phyloP scores from a whole-genome alignment of 106 monocot genomes.

The Platanthera zijinensis region DNA sequence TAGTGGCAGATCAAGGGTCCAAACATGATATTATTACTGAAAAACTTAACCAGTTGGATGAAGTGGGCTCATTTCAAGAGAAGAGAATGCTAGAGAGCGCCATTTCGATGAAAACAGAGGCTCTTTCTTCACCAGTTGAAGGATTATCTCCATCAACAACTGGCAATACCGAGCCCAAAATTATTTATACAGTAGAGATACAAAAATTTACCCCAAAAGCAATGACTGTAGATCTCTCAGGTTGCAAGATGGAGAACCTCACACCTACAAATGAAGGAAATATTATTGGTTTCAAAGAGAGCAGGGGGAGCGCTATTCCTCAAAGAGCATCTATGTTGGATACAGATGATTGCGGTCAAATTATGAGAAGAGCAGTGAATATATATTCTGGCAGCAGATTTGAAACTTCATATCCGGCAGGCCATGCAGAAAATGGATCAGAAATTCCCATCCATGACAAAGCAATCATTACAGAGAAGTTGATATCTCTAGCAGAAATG shows the following conservation, averaged over 20 bases:
- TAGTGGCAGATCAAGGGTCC: background rate
- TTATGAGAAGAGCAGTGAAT: background rate
- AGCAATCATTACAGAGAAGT: constrained; percentile 30
- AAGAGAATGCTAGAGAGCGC: constrained; percentile 18
- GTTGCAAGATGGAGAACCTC: constrained; percentile 3
- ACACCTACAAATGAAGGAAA: constrained; percentile 6
- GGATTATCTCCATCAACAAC: constrained; percentile 16
- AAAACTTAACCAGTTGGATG: constrained; percentile 26
- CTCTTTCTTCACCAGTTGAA: constrained; percentile 7
- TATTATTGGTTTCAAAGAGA: constrained; percentile 9
- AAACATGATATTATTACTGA: constrained; percentile 15
- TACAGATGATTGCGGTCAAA: background rate
- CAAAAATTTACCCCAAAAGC: background rate
- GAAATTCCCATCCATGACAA: constrained; percentile 12
- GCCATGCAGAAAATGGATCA: background rate
- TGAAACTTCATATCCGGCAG: constrained; percentile 4
- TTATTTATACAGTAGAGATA: background rate
- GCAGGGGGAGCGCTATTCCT: background rate
- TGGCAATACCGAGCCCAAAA: constrained; percentile 14
- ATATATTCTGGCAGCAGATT: constrained; percentile 12
- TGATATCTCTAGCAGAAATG: constrained; percentile 12
- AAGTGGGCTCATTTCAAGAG: constrained; percentile 23
- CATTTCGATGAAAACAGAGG: constrained; percentile 7
- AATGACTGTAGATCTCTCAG: background rate
- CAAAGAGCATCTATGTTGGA: constrained; percentile 1